These are phyloP conservation scores for Sclerotinia minor DNA, from an alignment of 2,329 filamentous ascomycete genomes.

Conservation along the genomic window DNA sequence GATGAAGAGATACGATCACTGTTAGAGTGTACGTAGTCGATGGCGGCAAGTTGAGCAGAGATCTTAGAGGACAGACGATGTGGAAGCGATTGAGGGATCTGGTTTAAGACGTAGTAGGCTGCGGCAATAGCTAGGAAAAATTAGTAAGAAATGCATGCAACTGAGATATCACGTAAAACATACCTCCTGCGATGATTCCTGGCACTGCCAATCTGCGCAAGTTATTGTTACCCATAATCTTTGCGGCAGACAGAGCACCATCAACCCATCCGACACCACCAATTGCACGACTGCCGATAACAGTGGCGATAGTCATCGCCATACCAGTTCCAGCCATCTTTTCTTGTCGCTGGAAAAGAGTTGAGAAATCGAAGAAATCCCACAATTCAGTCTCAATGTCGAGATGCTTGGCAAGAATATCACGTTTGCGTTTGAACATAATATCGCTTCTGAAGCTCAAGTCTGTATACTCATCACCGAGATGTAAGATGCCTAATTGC, in stretches of 20 bases:
- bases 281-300: slow-evolving; percentile 77
- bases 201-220: slow-evolving; percentile 79
- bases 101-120: slow-evolving; percentile 76
- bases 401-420: slow-evolving; percentile 79
- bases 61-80: slow-evolving; percentile 84
- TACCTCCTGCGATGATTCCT: slow-evolving; percentile 75
- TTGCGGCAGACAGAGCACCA: slow-evolving; percentile 77
- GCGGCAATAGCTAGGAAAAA: slow-evolving; percentile 63
- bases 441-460: slow-evolving; percentile 86
- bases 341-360: slow-evolving; percentile 84
- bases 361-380: slow-evolving; percentile 90
- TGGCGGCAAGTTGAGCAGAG: slow-evolving; percentile 70
- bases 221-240: slow-evolving; percentile 77
- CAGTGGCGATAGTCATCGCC: slow-evolving; percentile 87
- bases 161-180: slow-evolving; percentile 44
- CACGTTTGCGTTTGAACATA: slow-evolving; percentile 81
- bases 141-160: slow-evolving; percentile 39
- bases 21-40: slow-evolving; percentile 94
- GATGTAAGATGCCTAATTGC: slow-evolving; percentile 80
- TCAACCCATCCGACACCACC: slow-evolving; percentile 89
- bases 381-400: slow-evolving; percentile 83
- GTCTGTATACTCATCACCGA: slow-evolving; percentile 83
- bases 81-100: slow-evolving; percentile 87
- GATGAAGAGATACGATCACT: slow-evolving; percentile 79
- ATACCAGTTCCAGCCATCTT: slow-evolving; percentile 93